phyloP scores from a whole-genome alignment of 495 filamentous ascomycete genomes.

The Penicillium nucicola region DNA sequence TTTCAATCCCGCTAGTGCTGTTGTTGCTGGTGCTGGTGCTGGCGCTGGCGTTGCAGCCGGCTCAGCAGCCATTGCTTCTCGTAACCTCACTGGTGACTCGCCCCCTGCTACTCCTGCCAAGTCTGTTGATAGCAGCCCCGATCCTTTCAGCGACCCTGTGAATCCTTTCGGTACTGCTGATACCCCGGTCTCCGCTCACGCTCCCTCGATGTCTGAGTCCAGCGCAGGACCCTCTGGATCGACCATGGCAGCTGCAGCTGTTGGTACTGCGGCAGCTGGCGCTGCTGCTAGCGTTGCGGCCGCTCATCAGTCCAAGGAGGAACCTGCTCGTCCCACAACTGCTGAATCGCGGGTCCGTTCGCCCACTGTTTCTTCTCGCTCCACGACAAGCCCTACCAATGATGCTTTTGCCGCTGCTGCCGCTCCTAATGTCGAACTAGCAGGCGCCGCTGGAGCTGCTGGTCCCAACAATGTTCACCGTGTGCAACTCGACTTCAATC shows the following conservation, averaged over 20 bases:
- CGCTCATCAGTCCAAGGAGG: conserved; percentile 32
- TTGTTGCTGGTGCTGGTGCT: conserved; percentile 37
- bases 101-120: conserved; percentile 34
- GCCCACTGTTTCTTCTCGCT: conserved; percentile 1
- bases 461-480: conserved; percentile 70
- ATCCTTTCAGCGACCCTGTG: conserved; percentile 46
- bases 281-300: conserved; percentile 32
- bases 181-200: conserved; percentile 4
- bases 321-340: conserved; percentile 19
- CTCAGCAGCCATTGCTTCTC: conserved; percentile 27
- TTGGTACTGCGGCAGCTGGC: conserved; percentile 37
- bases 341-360: conserved; percentile 17
- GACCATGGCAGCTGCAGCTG: conserved; percentile 32
- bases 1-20: conserved; percentile 34
- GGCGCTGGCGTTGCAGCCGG: conserved; percentile 26
- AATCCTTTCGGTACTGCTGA: conserved; percentile 50
- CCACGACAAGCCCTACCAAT: conserved; percentile 13
- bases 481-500: conserved; percentile 92
- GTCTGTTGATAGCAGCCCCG: conserved; percentile 41
- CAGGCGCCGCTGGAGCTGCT: conserved; percentile 26
- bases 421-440: conserved; percentile 19
- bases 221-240: conserved; percentile 21
- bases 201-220: conserved; percentile 23
- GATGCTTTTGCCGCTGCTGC: conserved; percentile 30
- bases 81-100: conserved; percentile 36